Evolutionary conservation across 768 basidiomycete genomes (phyloP), one percentile per base, ranked within the genome.

Genomic region (Pleurotus tuber-regium): DNA sequence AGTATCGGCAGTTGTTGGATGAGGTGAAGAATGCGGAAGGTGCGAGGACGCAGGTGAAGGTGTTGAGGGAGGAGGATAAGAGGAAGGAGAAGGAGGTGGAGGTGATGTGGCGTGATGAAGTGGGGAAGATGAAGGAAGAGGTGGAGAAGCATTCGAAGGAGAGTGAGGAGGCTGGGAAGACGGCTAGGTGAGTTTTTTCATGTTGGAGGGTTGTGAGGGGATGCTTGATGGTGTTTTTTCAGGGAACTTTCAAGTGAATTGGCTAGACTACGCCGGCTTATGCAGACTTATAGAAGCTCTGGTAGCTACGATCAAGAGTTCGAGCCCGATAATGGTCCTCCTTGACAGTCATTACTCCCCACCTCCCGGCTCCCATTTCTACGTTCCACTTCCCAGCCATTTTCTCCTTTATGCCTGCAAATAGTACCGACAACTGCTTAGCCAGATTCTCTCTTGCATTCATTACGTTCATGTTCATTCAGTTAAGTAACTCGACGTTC

Each of bases 261-360:
- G 39, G 77, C 80, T 43, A 75, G 87, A 52, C 68, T 92, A 61
- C 76, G 86, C 61, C 76, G 89, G 57, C 74, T 92, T 33, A 90
- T 92, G 82, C 86, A 80, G 60, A 48, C 30, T 16, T 26, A 48
- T 24, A 28, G 30, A 35, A 68, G 70, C 33, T 75, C 79, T 58
- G 70, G 74, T n/a, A 46, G 21, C 28, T 26, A 10, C 30, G 31
- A n/a, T 6, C n/a, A 19, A 12, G 31, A 21, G 19, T 21, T 48
- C 23, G 46, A 48, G 19, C 46, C 31, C 8, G 46, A 48, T n/a
- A 31, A 28, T 11, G 19, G 21, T 7, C 46, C 46, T 48, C 30
- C 28, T 8, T 24, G 29, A 28, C 23, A 9, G 18, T 6, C 18
- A 42, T 3, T 14, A 9, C 16, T 48, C 25, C 24, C 18, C 31